Evolutionary conservation across 2,329 filamentous ascomycete species (phyloP).

Genomic region (Aureobasidium sp.): DNA sequence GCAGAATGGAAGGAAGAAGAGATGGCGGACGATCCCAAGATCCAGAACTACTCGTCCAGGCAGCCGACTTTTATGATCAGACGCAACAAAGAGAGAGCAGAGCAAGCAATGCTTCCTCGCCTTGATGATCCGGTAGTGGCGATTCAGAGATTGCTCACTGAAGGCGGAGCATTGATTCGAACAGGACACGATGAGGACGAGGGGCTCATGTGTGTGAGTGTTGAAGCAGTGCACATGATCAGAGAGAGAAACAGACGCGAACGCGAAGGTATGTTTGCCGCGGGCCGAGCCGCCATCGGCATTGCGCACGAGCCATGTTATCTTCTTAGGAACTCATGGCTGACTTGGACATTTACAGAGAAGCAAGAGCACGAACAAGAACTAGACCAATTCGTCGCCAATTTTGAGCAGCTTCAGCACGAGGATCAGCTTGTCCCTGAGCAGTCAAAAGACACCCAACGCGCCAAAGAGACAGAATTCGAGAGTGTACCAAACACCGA

Average conservation of each 20-base stretch:
- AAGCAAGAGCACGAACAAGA: neutral
- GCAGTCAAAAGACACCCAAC: neutral
- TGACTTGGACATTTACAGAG: neutral
- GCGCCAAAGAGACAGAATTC: neutral
- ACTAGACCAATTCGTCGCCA: neutral
- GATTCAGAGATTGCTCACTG: neutral
- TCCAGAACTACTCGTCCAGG: neutral
- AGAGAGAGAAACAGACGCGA: neutral
- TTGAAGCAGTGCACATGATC: neutral
- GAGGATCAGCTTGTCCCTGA: neutral
- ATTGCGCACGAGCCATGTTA: neutral
- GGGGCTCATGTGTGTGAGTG: neutral
- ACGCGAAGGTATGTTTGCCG: neutral
- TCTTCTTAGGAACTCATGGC: neutral
- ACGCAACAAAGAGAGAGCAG: neutral
- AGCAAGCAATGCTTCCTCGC: neutral
- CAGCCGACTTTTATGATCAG: neutral
- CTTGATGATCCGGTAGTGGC: neutral
- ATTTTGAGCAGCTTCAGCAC: neutral
- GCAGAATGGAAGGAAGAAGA: neutral
- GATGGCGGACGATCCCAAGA: constrained; percentile 2
- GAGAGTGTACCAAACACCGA: neutral
- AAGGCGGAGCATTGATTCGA: neutral
- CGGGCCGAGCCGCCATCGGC: constrained; percentile 3
- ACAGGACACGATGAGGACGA: neutral